Conservation (phyloP, 1,284 basidiomycete species). For the Cutaneotrichosporon cavernicola region DNA sequence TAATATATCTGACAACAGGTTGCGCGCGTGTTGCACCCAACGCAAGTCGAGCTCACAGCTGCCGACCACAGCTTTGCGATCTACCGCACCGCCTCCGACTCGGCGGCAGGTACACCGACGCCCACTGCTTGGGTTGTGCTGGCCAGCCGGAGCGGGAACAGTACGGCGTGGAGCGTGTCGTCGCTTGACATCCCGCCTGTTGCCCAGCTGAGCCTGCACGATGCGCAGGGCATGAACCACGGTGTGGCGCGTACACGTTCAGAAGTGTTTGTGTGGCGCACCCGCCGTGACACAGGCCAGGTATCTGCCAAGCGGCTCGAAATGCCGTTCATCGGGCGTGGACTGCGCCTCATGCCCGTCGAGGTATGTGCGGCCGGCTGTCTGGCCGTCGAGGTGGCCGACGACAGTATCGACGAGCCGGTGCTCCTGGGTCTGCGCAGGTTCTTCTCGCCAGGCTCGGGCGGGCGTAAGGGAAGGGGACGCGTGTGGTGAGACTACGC, state of each 20-base stretch:
- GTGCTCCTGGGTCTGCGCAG: neutral
- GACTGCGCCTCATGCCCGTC: conserved; percentile 6
- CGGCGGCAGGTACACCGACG: neutral
- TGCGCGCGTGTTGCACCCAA: neutral
- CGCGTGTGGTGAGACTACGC: neutral
- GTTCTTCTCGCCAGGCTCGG: conserved; percentile 1
- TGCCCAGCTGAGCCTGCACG: conserved; percentile 4
- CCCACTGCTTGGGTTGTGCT: neutral
- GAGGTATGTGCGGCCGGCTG: neutral
- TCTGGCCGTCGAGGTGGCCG: conserved; percentile 3
- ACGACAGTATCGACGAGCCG: neutral
- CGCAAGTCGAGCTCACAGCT: conserved; percentile 2
- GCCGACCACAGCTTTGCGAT: conserved; percentile 1
- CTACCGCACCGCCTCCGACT: neutral
- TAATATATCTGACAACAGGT: neutral
- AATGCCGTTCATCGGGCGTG: neutral
- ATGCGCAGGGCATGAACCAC: conserved; percentile 6
- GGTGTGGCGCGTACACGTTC: conserved; percentile 5
- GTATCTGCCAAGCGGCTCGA: neutral
- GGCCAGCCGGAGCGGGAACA: neutral
- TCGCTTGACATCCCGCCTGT: conserved; percentile 1
- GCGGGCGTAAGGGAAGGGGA: neutral
- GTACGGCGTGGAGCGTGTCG: conserved; percentile 4
- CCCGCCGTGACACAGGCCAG: neutral
- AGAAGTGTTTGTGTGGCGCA: conserved; percentile 3